Conservation (phyloP, 2,329 filamentous ascomycete species). For the Ophiocordyceps robertsii region DNA sequence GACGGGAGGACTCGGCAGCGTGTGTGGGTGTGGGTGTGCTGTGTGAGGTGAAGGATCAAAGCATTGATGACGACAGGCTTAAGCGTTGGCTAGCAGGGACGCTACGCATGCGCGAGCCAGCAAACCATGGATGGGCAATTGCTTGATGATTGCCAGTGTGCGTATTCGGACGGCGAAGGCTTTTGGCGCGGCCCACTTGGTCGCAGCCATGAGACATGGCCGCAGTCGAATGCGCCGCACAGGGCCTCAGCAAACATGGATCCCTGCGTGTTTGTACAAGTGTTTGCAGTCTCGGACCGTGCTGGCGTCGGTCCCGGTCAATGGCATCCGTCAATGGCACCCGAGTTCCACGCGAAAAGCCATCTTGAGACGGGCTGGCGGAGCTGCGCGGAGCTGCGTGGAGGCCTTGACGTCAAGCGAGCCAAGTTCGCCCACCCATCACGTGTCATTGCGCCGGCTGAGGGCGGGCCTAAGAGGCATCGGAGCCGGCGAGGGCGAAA, state of each 20-base stretch:
- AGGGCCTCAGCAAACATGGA: not conserved
- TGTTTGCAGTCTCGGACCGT: not conserved
- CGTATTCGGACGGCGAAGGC: too few relatives aligned
- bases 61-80: too few relatives aligned
- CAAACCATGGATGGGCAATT: not conserved
- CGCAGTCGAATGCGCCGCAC: not conserved
- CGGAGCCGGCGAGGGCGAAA: not conserved
- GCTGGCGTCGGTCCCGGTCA: not conserved
- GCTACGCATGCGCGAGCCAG: not conserved
- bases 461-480: not conserved
- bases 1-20: not conserved
- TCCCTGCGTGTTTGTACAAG: not conserved
- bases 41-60: not conserved
- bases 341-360: not conserved
- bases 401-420: not conserved
- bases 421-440: not conserved
- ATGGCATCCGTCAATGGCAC: not conserved
- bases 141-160: too few relatives aligned
- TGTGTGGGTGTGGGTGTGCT: too few relatives aligned
- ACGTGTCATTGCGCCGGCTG: constrained; percentile 1
- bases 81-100: too few relatives aligned
- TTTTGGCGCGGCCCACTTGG: too few relatives aligned
- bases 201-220: not conserved
- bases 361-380: not conserved
- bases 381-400: too few relatives aligned